Evolutionary conservation across 345 rosid species (phyloP).

Genomic region (Abelmoschus esculentus): DNA sequence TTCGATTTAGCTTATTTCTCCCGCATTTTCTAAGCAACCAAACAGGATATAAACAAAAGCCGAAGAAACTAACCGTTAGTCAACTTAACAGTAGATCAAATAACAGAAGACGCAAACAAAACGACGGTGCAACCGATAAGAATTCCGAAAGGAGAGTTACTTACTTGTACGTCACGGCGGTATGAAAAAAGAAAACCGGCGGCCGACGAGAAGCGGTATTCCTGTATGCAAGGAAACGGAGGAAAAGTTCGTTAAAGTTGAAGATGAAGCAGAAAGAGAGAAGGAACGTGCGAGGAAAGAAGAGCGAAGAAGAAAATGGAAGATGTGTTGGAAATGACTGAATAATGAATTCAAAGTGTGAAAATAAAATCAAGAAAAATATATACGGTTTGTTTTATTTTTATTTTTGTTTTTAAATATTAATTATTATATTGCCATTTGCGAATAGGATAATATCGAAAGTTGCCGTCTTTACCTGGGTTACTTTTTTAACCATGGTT

Average conservation of each 20-base stretch:
- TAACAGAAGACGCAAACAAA: background rate
- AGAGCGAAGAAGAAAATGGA: conserved; percentile 1
- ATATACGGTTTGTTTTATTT: background rate
- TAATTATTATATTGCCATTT: background rate
- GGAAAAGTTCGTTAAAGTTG: background rate
- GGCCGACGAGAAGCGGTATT: background rate
- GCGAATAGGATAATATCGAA: conserved; percentile 8
- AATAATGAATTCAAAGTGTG: background rate
- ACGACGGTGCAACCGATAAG: conserved; percentile 1
- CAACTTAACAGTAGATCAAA: conserved; percentile 12
- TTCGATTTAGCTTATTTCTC: background rate
- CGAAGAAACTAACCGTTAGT: background rate
- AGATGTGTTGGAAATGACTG: background rate
- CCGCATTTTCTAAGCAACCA: conserved; percentile 14
- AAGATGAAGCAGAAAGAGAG: conserved; percentile 7
- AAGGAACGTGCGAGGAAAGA: conserved; percentile 3
- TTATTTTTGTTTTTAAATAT: background rate
- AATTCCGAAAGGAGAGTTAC: background rate
- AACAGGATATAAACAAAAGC: background rate
- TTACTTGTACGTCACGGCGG: conserved; percentile 7
- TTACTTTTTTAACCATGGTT: conserved; percentile 9
- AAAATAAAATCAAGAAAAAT: background rate
- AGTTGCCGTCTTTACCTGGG: conserved; percentile 3
- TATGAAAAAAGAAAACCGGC: background rate
- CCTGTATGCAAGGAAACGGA: background rate